These are phyloP conservation scores for Cryphonectria carpinicola DNA, from an alignment of 2,329 filamentous ascomycete genomes.

Conservation along the genomic window DNA sequence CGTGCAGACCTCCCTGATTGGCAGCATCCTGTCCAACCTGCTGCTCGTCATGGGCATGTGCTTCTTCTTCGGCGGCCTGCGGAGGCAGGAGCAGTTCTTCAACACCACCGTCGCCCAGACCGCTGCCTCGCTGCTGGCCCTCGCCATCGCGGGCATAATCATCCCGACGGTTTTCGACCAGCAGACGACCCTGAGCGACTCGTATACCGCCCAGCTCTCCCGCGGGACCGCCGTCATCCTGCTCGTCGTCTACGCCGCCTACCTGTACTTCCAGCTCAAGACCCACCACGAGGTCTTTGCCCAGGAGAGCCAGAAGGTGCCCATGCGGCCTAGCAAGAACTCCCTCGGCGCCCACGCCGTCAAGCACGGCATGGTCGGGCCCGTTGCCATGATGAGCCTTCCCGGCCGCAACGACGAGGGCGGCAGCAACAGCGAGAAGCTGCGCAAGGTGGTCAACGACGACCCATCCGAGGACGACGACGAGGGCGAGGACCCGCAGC, in stretches of 20 bases:
- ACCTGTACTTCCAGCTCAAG: conserved; percentile 89
- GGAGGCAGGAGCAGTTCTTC: conserved; percentile 82
- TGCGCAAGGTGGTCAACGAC: conserved; percentile 51
- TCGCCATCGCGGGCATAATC: conserved; percentile 81
- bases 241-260: conserved; percentile 79
- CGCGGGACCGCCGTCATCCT: conserved; percentile 79
- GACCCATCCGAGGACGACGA: conserved; percentile 58
- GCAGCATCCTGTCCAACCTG: conserved; percentile 88
- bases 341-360: conserved; percentile 41
- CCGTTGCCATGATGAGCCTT: conserved; percentile 45
- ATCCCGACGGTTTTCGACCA: conserved; percentile 85
- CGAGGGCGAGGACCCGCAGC: conserved; percentile 73
- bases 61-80: conserved; percentile 85
- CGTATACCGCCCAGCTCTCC: conserved; percentile 65
- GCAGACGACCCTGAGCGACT: conserved; percentile 44
- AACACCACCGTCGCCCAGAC: conserved; percentile 93
- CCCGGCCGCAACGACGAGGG: conserved; percentile 30
- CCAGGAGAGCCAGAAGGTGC: conserved; percentile 76
- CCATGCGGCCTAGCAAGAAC: conserved; percentile 39
- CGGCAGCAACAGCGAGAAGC: conserved; percentile 44
- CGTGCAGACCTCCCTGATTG: conserved; percentile 90
- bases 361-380: conserved; percentile 45
- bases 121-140: conserved; percentile 76
- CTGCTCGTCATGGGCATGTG: conserved; percentile 89
- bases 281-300: conserved; percentile 83